Percentiles rank a stretch among this genome's conserved stretches.
Conservation (phyloP, 345 rosid genomes). For the Citrus unshiu region DNA sequence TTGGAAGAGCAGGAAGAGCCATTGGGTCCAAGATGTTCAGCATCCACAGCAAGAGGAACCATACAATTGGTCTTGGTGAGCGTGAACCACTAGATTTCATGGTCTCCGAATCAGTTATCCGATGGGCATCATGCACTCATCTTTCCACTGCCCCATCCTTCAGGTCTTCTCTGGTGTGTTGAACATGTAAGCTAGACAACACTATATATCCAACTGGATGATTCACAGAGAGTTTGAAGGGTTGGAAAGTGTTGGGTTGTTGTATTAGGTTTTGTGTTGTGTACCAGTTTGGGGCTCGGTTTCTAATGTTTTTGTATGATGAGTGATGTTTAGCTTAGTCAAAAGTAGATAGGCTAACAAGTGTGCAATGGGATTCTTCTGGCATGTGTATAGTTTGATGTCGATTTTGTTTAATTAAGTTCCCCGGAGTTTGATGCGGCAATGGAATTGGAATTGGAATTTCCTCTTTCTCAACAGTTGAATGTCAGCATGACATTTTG, state of each 20-base stretch:
- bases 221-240: neutral
- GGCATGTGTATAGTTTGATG: slow-evolving; percentile 18
- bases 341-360: neutral
- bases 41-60: slow-evolving; percentile 51
- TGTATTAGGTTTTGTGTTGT: neutral
- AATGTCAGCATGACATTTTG: neutral
- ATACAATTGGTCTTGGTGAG: slow-evolving; percentile 57
- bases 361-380: slow-evolving; percentile 12
- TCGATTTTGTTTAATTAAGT: slow-evolving; percentile 15
- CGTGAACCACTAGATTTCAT: slow-evolving; percentile 43
- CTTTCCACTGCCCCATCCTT: slow-evolving; percentile 48
- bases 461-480: neutral
- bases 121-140: slow-evolving; percentile 65
- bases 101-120: slow-evolving; percentile 55
- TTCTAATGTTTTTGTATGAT: slow-evolving; percentile 8
- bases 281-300: neutral
- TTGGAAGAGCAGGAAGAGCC: slow-evolving; percentile 32
- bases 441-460: neutral
- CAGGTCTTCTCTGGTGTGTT: slow-evolving; percentile 59
- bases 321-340: neutral
- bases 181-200: slow-evolving; percentile 9
- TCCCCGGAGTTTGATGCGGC: slow-evolving; percentile 12
- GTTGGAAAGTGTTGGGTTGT: neutral
- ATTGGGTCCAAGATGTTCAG: slow-evolving; percentile 36
- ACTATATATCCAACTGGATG: neutral